A percentile compares a stretch with the other conserved stretches of the same genome.
Evolutionary conservation across 1,284 basidiomycete genomes (phyloP).

Genomic region (Ustilago crameri): DNA sequence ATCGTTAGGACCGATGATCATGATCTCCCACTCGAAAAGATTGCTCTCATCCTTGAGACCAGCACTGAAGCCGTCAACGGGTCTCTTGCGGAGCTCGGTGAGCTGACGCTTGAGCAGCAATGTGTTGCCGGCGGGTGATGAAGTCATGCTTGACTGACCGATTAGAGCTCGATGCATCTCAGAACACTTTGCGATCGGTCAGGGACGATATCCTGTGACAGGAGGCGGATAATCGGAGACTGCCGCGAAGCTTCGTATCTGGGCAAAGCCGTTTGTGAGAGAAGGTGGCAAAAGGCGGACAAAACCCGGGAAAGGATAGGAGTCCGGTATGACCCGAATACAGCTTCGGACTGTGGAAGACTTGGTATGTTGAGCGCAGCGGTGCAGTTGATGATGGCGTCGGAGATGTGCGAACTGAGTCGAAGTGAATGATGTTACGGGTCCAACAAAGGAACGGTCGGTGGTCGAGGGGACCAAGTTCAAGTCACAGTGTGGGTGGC

Average conservation of each 20-base stretch:
- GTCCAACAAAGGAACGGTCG: too few species aligned
- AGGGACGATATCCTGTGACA: too few species aligned
- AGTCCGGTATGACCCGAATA: too few species aligned
- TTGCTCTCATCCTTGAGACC: constrained; percentile 68
- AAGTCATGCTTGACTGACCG: constrained; percentile 50
- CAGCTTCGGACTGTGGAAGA: too few species aligned
- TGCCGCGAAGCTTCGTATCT: not conserved
- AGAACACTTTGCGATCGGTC: too few species aligned
- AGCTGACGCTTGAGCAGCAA: constrained; percentile 67
- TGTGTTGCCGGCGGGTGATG: constrained; percentile 61
- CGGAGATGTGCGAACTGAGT: too few species aligned
- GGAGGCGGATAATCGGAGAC: too few species aligned
- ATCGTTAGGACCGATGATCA: constrained; percentile 68
- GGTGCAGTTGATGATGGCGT: too few species aligned
- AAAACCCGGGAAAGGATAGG: not conserved
- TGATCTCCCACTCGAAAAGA: constrained; percentile 68
- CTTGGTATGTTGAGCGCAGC: too few species aligned
- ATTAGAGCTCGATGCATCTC: too few species aligned
- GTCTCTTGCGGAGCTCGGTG: constrained; percentile 64
- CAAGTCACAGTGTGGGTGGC: constrained; percentile 6
- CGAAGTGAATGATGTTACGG: too few species aligned
- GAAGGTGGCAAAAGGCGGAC: not conserved
- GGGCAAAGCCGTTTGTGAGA: not conserved
- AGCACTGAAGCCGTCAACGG: constrained; percentile 68
- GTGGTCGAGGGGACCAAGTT: constrained; percentile 1